These are phyloP conservation scores for Nemania sp. DNA, from an alignment of 2,329 filamentous ascomycete species.

Conservation along the genomic window DNA sequence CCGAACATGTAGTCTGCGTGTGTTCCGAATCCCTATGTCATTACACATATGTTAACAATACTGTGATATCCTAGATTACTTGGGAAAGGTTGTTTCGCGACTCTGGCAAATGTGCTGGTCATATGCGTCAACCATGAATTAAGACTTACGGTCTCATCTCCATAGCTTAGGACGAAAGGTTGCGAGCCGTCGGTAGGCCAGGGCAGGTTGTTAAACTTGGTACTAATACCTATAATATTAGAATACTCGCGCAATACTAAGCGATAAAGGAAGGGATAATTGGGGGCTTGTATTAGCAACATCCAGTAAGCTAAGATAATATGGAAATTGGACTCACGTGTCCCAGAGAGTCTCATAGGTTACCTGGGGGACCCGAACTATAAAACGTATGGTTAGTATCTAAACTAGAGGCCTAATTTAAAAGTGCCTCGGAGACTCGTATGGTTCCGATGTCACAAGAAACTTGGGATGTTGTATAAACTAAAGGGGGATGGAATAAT, in stretches of 20 bases:
- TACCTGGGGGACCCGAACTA: conserved; percentile 57
- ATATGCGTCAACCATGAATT: too few species aligned
- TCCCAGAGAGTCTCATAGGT: conserved; percentile 61
- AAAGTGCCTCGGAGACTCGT: not conserved
- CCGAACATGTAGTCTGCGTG: conserved; percentile 57
- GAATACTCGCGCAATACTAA: too few species aligned
- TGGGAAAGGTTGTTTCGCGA: too few species aligned
- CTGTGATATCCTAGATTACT: too few species aligned
- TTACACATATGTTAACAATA: too few species aligned
- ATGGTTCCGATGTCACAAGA: not conserved
- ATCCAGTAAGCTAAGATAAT: too few species aligned
- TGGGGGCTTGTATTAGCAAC: too few species aligned
- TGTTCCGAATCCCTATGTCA: conserved; percentile 50
- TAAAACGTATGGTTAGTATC: not conserved
- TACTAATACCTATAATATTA: too few species aligned
- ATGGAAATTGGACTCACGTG: too few species aligned
- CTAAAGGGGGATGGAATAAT: not conserved
- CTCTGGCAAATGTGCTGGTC: too few species aligned
- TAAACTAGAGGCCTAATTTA: not conserved
- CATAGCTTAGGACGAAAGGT: conserved; percentile 50
- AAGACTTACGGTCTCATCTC: conserved; percentile 45
- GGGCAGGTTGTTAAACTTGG: conserved; percentile 53
- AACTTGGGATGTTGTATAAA: not conserved
- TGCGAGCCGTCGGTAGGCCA: conserved; percentile 53
- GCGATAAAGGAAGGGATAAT: too few species aligned